These are phyloP conservation scores for Ceratorhiza oryzae-sativae DNA, from an alignment of 1,284 basidiomycete species.

Conservation along the genomic window DNA sequence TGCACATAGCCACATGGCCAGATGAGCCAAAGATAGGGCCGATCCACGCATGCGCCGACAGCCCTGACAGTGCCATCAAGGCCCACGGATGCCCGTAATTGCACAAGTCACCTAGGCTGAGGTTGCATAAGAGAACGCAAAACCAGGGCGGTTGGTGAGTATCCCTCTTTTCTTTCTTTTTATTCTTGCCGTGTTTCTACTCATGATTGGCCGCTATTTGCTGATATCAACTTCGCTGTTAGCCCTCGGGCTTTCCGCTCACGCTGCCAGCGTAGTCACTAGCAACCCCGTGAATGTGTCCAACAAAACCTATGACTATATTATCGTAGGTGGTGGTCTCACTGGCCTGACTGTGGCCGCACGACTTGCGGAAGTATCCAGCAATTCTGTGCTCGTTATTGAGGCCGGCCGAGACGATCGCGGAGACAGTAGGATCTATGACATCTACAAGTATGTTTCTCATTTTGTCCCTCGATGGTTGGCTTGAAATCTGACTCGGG, in stretches of 20 bases:
- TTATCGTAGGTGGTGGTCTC: conserved; percentile 70
- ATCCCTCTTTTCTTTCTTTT: too few relatives aligned
- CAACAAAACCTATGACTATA: conserved; percentile 64
- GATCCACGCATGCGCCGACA: too few relatives aligned
- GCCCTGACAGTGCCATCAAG: too few relatives aligned
- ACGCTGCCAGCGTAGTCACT: conserved; percentile 10
- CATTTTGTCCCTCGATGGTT: not conserved
- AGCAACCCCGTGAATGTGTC: conserved; percentile 16
- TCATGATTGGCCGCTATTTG: too few relatives aligned
- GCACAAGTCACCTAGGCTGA: too few relatives aligned
- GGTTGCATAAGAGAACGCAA: too few relatives aligned
- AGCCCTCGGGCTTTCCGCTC: not conserved
- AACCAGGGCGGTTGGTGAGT: too few relatives aligned
- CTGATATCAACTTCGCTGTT: not conserved
- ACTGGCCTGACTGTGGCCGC: conserved; percentile 68
- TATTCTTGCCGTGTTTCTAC: too few relatives aligned
- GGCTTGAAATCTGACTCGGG: not conserved
- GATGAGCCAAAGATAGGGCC: too few relatives aligned
- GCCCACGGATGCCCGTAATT: too few relatives aligned
- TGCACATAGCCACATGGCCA: too few relatives aligned
- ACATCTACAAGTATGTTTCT: conserved; percentile 58
- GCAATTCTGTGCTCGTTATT: conserved; percentile 61
- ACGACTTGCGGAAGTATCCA: conserved; percentile 64
- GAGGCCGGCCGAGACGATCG: conserved; percentile 65
- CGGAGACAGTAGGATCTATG: conserved; percentile 56